Percentiles rank a stretch among this genome's conserved stretches.
phyloP scores from a whole-genome alignment of 192 early-diverging fungal species.

The Obelidium mucronatum region DNA sequence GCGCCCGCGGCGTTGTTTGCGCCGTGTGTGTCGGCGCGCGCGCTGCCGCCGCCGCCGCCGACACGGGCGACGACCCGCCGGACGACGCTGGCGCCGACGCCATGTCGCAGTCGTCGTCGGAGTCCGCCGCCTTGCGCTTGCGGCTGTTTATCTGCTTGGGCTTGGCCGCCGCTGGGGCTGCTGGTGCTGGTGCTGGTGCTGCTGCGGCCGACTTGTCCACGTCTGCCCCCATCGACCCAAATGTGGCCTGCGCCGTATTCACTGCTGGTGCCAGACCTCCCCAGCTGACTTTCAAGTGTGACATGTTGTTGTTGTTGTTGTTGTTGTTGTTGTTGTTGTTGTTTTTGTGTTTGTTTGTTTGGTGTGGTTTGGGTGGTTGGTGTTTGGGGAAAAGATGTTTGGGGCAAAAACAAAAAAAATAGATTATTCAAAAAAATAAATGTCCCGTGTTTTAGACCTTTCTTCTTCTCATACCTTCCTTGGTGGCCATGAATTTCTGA shows the following conservation, averaged over 20 bases:
- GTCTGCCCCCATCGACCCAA: conserved; percentile 1
- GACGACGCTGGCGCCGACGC: too few relatives aligned
- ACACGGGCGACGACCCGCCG: neutral
- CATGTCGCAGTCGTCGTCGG: conserved; percentile 4
- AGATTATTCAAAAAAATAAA: too few relatives aligned
- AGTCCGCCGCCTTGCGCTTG: neutral
- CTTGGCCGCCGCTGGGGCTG: neutral
- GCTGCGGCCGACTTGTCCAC: neutral
- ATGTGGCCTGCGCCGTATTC: conserved; percentile 2
- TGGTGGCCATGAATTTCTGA: too few relatives aligned
- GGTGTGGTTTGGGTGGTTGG: too few relatives aligned
- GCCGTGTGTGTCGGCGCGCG: neutral
- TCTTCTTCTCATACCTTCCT: too few relatives aligned
- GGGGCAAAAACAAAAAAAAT: too few relatives aligned
- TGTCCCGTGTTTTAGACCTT: too few relatives aligned
- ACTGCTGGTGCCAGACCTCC: neutral
- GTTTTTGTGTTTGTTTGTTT: too few relatives aligned
- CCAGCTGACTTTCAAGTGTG: conserved; percentile 9
- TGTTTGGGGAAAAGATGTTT: too few relatives aligned
- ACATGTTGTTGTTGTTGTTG: neutral
- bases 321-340: neutral
- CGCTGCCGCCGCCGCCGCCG: neutral
- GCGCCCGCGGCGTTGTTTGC: neutral
- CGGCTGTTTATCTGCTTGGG: neutral
- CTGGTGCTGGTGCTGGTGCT: neutral